These are phyloP conservation scores for Colletotrichum agaves DNA, from an alignment of 2,329 filamentous ascomycete species.

Conservation along the genomic window DNA sequence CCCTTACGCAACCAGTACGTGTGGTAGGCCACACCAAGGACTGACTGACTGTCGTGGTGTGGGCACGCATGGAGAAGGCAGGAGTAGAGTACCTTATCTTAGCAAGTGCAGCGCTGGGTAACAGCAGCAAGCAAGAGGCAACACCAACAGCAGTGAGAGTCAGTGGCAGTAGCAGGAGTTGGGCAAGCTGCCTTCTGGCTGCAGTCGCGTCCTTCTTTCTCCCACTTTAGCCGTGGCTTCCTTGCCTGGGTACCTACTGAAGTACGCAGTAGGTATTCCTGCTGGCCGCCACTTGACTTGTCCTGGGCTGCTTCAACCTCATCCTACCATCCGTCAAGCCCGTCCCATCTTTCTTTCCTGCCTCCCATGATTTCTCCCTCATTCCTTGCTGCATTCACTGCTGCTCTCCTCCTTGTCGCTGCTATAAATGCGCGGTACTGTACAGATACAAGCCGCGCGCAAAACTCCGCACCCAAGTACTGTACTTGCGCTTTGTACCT, in stretches of 20 bases:
- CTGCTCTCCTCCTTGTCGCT: conserved; percentile 21
- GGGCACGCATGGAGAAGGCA: no score
- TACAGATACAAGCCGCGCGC: conserved; percentile 49
- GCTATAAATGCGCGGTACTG: conserved; percentile 49
- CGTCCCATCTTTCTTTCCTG: not conserved
- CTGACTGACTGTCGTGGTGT: no score
- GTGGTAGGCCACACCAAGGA: no score
- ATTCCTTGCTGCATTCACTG: conserved; percentile 10
- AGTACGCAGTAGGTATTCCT: not conserved
- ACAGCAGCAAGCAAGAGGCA: not conserved
- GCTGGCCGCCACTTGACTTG: no score
- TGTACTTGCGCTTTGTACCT: conserved; percentile 50
- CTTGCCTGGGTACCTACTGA: no score
- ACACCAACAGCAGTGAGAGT: not conserved
- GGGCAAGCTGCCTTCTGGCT: no score
- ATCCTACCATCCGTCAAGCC: not conserved
- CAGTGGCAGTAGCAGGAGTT: not conserved
- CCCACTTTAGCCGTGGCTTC: no score
- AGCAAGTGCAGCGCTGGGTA: no score
- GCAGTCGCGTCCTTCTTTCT: no score
- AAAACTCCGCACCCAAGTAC: conserved; percentile 48
- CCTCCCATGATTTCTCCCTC: not conserved
- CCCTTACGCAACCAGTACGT: not conserved
- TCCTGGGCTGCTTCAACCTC: no score
- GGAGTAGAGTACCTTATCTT: no score